Base-by-base conservation (phyloP, 1,284 basidiomycete genomes). In the Cryptococcus floricola region DNA sequence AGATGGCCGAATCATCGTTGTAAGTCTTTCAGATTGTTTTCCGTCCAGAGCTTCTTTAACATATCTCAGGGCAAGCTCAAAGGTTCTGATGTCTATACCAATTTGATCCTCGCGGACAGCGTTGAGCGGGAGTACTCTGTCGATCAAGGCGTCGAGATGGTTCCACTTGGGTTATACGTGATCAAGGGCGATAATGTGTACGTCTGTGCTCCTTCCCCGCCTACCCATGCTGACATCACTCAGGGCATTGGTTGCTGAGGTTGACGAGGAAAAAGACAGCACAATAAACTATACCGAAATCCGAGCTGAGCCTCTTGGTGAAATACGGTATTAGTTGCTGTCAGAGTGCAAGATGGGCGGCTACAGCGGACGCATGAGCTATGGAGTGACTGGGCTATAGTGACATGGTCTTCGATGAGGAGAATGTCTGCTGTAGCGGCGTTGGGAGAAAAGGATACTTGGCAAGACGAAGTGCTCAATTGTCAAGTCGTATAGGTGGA, bases 181-280 rank as follows among this genome's bases (percentile, higher is more conserved):
- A 89, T 98, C 68, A 91, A 97, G 70, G 95, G 95, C 2, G 95
- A 98, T 72, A 94, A 95, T 81, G 93, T 96, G 95, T 97, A 60
- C 69, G 82, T 79, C 3, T 9, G 27, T 31, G 39, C 43, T 47
- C 46, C 4, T 48, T 12, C 8, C 16, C 7, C 28, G 45, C 39
- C 18, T 28, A 5, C 5, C 9, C 14, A 31, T 28, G 37, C 48
- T 49, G 34, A 49, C 25, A n/a, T 10, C 10, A n/a, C 13, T 6
- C 49, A 95, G 91, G 45, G 87, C 87, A 41, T 80, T 97, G 61
- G 89, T 98, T 41, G 95, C 91, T 47, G 91, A 96, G 75, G 71
- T 98, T 37, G 95, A 98, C 77, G 84, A 87, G 60, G 87, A 86
- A 31, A 80, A 88, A 59, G 95, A 98, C 76, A 80, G 84, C 49